Evolutionary conservation across 768 basidiomycete genomes (phyloP), one percentile per base, ranked within the genome.

Genomic region (Omphalotus guepiniiformis): DNA sequence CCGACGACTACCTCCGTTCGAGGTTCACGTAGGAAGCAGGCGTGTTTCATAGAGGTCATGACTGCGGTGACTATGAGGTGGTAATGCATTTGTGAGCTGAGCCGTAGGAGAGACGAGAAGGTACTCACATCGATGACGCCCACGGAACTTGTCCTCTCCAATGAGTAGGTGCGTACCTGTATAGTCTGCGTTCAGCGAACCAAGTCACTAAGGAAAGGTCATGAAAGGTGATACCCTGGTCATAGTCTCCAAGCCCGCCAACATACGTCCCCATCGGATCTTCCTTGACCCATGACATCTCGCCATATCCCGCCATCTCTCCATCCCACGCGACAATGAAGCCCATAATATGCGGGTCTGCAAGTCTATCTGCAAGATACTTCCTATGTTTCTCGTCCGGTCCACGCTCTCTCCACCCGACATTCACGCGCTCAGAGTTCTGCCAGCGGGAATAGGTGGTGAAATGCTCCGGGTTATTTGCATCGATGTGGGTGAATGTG

Each of bases 291-390:
- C 71, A 76, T 6, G 66, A 64, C n/a, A 75, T 38, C 51, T 78
- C 76, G 9, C 60, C 51, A 43, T 77, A 78, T 4, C 75, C 76
- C 56, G 67, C 65, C 22, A 66, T 46, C 52, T 67, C 66, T 2
- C 67, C 66, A 40, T 78, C 69, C 76, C 76, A 78, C 47, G 68
- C 70, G 58, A 74, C 68, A 49, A 78, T 69, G 9, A 71, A 53
- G 13, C 70, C 66, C 21, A 73, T 32, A 16, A 66, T 60, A 16
- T 64, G 64, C 3, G 70, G 68, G 50, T 78, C 70, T 3, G 58
- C 59, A 35, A 73, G 47, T 6, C 67, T 48, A 1, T 50, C 51
- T 23, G 56, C 56, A 21, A 76, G 43, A 47, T 78, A 78, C 28
- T 57, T 53, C n/a, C 65, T 54, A 49, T 77, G 76, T 41, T 68